These are phyloP conservation scores for Tricholoma sp. DNA, from an alignment of 768 basidiomycete species.

Conservation along the genomic window DNA sequence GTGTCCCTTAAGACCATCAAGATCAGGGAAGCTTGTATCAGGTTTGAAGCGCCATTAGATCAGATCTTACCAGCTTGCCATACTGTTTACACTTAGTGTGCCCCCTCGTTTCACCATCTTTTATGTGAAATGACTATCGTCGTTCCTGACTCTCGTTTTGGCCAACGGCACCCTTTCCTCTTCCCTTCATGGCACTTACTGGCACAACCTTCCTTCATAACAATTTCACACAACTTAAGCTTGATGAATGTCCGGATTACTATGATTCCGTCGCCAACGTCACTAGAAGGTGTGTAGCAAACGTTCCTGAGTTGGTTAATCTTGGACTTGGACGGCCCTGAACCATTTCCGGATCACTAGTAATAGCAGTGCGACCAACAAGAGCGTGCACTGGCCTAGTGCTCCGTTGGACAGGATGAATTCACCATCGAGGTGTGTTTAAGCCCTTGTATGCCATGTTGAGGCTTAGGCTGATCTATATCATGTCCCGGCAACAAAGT, in stretches of 20 bases:
- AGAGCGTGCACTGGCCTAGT: slow-evolving; percentile 2
- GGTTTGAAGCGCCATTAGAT: not conserved
- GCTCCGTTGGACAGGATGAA: not conserved
- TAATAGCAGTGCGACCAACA: slow-evolving; percentile 18
- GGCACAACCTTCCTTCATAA: slow-evolving; percentile 5
- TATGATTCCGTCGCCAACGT: slow-evolving; percentile 35
- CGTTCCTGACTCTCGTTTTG: not conserved
- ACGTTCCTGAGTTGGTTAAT: slow-evolving; percentile 1
- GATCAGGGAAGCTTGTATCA: too few species aligned
- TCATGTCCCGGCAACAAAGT: slow-evolving; percentile 3
- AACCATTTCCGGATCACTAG: slow-evolving; percentile 8
- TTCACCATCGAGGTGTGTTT: not conserved
- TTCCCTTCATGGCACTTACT: slow-evolving; percentile 4
- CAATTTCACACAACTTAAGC: slow-evolving; percentile 2
- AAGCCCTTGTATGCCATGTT: not conserved
- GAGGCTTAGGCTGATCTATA: slow-evolving; percentile 3
- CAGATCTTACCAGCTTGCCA: not conserved
- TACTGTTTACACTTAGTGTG: too few species aligned
- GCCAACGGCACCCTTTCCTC: not conserved
- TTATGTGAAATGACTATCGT: not conserved
- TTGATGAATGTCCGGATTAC: slow-evolving; percentile 39
- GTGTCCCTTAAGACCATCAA: not conserved
- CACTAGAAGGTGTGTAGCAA: slow-evolving; percentile 30
- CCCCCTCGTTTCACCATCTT: too few species aligned
- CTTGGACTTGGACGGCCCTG: not conserved